Evolutionary conservation across 2,329 filamentous ascomycete species (phyloP), one percentile per base, ranked within the genome.

Genomic region (Pseudogymnoascus sp.): DNA sequence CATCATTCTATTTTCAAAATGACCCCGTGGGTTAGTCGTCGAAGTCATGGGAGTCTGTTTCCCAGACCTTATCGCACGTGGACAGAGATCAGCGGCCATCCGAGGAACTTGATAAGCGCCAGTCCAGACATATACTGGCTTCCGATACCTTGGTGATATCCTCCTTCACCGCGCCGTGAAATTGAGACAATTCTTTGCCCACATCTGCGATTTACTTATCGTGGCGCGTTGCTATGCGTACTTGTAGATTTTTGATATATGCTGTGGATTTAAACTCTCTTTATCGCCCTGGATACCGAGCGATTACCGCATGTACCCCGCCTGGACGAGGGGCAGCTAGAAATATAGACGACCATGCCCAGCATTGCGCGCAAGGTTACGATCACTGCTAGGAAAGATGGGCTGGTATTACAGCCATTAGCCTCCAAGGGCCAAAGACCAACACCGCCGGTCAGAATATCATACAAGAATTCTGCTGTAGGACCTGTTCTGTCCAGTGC

Each of bases 301-400:
- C 44, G n/a, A 51, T 51, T 17, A 31, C 21, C 9, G 29, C 48
- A 55, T 21, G 48, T 55, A 55, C 44, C 44, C 44, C 44, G 29
- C 48, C 27, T 35, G 29, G 48, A 55, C 48, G 48, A 55, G 48
- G 48, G 48, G 48, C 29, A 55, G 48, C 10, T 55, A 55, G 29
- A 55, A 55, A 55, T 55, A 55, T 55, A 55, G n/a, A 55, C 48
- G 70, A 66, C 60, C 17, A 74, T 74, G 72, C 70, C 71, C 69
- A 68, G 71, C 64, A 63, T 73, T 44, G 69, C 65, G 58, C 71
- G 71, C 15, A 74, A 72, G 63, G 61, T 74, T 36, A 63, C 73
- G 15, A 70, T 74, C 59, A 72, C 69, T 61, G 71, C 73, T 17
- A 70, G 68, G 21, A 62, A 71, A 7, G 72, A 74, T 63, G 73